Evolutionary conservation across 257 asterid genomes (phyloP).

Genomic region (Vinca minor): DNA sequence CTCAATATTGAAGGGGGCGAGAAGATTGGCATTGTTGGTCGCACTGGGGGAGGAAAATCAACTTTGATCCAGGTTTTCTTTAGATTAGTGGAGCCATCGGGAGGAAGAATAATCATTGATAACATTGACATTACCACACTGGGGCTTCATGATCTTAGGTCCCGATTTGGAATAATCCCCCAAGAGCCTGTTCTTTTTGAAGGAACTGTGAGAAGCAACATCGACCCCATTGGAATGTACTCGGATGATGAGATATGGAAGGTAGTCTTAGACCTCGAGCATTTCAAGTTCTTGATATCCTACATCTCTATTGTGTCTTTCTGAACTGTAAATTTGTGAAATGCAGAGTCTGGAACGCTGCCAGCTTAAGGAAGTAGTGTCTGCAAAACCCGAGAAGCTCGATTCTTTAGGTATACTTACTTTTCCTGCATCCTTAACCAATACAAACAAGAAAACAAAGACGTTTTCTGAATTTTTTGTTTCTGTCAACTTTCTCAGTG

Average conservation of each 20-base stretch:
- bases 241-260: conserved; percentile 93
- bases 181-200: conserved; percentile 97
- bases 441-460: not conserved
- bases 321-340: too few relatives aligned
- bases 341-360: conserved; percentile 94
- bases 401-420: conserved; percentile 59
- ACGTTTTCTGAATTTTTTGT: not conserved
- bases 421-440: not conserved
- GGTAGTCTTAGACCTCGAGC: too few relatives aligned
- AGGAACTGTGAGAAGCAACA: conserved; percentile 93
- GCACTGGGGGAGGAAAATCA: conserved; percentile 97
- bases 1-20: conserved; percentile 78
- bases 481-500: conserved; percentile 24
- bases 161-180: conserved; percentile 95
- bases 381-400: conserved; percentile 75
- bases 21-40: conserved; percentile 93
- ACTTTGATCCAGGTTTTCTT: conserved; percentile 88
- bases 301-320: too few relatives aligned
- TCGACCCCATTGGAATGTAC: conserved; percentile 73
- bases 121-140: conserved; percentile 55
- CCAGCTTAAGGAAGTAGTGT: conserved; percentile 91
- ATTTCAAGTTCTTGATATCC: too few relatives aligned
- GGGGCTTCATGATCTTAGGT: conserved; percentile 93
- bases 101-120: conserved; percentile 65
- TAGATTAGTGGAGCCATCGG: conserved; percentile 91